These are phyloP conservation scores for Hirsutella minnesotensis DNA, from an alignment of 2,329 filamentous ascomycete genomes.

Conservation along the genomic window DNA sequence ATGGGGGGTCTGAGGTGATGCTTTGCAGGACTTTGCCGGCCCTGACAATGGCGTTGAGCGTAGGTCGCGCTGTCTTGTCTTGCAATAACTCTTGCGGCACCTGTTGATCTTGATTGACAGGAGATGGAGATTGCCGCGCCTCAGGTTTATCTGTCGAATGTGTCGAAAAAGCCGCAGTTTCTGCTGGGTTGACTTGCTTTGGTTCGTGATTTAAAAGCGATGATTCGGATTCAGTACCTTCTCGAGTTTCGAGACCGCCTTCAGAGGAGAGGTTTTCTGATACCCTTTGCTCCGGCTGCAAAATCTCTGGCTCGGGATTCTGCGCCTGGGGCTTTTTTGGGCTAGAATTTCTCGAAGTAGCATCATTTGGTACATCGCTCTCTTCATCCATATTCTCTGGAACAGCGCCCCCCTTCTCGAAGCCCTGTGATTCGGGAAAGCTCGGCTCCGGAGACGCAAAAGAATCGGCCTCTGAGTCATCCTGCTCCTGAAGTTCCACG, in stretches of 20 bases:
- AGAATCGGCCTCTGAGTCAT: slow-evolving; percentile 8
- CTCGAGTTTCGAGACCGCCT: background rate
- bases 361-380: no score
- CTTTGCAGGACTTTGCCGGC: slow-evolving; percentile 44
- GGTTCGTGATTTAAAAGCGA: slow-evolving; percentile 4
- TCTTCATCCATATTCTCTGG: no score
- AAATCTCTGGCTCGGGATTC: no score
- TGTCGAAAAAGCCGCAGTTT: slow-evolving; percentile 11
- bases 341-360: no score
- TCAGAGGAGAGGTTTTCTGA: no score
- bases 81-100: slow-evolving; percentile 14
- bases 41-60: slow-evolving; percentile 45
- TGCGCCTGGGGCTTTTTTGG: no score
- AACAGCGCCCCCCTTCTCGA: no score
- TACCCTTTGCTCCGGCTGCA: no score
- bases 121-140: slow-evolving; percentile 25
- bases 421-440: no score
- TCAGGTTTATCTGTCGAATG: slow-evolving; percentile 20
- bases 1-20: slow-evolving; percentile 46
- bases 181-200: slow-evolving; percentile 6
- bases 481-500: slow-evolving; percentile 8
- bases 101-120: slow-evolving; percentile 21
- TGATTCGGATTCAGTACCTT: slow-evolving; percentile 5
- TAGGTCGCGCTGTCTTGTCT: slow-evolving; percentile 25
- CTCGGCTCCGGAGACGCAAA: background rate